Evolutionary conservation across 208 protist species (phyloP).

Genomic region (Lotmaria passim): DNA sequence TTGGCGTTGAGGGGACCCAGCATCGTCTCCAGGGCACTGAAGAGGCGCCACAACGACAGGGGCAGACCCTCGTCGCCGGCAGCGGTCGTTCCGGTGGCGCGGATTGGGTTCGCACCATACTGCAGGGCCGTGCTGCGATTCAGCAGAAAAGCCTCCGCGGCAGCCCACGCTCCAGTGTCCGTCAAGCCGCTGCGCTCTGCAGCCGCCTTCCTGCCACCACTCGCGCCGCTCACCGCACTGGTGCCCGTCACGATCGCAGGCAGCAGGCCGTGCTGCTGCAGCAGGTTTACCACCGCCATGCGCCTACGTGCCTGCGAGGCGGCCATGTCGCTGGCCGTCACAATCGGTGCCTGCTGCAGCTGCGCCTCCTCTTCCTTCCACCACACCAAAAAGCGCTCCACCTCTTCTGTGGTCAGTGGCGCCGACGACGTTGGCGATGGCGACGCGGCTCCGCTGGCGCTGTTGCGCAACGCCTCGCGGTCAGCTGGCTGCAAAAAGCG

Average conservation of each 20-base stretch:
- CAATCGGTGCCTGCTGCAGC: constrained; percentile 11
- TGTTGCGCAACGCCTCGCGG: constrained; percentile 34
- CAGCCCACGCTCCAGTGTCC: constrained; percentile 21
- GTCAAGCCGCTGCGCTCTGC: not conserved
- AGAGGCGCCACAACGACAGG: constrained; percentile 66
- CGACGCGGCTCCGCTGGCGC: not conserved
- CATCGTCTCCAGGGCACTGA: constrained; percentile 59
- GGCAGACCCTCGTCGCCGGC: constrained; percentile 18
- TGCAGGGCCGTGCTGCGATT: constrained; percentile 20
- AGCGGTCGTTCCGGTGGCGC: not conserved
- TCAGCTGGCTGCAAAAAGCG: constrained; percentile 41
- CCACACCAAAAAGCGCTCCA: constrained; percentile 45
- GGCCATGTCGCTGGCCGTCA: constrained; percentile 10
- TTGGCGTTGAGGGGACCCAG: constrained; percentile 23
- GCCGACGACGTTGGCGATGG: not conserved
- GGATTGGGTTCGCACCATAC: constrained; percentile 3
- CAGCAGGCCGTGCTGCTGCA: constrained; percentile 21
- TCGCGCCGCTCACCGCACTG: not conserved
- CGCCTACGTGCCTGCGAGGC: constrained; percentile 27
- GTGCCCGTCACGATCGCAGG: not conserved
- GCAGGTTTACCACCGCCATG: constrained; percentile 25
- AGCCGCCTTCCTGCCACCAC: not conserved
- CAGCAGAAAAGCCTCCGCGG: constrained; percentile 8
- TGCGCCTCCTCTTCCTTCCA: constrained; percentile 43
- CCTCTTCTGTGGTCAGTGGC: constrained; percentile 26